Percentiles rank a stretch among this genome's conserved stretches.
Conservation (phyloP, 208 protist genomes). For the Zelonia costaricensis region DNA sequence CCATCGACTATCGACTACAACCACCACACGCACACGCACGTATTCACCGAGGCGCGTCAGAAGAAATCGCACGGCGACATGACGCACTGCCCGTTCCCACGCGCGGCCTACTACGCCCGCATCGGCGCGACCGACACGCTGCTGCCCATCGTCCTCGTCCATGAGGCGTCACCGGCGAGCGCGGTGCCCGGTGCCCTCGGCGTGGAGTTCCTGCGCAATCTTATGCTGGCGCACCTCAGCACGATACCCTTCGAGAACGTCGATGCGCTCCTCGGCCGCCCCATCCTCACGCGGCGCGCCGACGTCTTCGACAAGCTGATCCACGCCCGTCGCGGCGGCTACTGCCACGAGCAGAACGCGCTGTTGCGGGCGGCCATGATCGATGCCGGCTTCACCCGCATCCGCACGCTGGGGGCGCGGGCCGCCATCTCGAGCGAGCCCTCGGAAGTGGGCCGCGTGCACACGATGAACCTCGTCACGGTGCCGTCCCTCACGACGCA, state of each 20-base stretch:
- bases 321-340: conserved; percentile 30
- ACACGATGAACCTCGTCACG: conserved; percentile 16
- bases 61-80: neutral
- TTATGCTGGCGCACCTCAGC: conserved; percentile 13
- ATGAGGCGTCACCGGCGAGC: neutral
- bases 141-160: conserved; percentile 5
- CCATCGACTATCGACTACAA: neutral
- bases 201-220: conserved; percentile 13
- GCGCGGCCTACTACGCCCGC: conserved; percentile 24
- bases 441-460: conserved; percentile 2
- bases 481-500: neutral
- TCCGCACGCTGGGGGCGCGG: conserved; percentile 11
- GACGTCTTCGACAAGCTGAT: conserved; percentile 26
- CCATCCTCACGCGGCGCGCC: conserved; percentile 11
- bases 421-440: conserved; percentile 6
- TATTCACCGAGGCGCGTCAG: neutral
- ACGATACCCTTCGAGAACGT: conserved; percentile 27
- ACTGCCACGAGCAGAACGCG: conserved; percentile 32
- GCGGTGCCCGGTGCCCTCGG: conserved; percentile 5
- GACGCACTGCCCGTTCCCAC: conserved; percentile 15
- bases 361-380: conserved; percentile 25
- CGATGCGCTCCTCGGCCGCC: conserved; percentile 18
- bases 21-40: neutral
- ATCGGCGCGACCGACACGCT: conserved; percentile 18
- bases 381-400: conserved; percentile 14